These are phyloP conservation scores for Ophiobolus disseminans DNA, from an alignment of 2,329 filamentous ascomycete genomes.

Conservation along the genomic window DNA sequence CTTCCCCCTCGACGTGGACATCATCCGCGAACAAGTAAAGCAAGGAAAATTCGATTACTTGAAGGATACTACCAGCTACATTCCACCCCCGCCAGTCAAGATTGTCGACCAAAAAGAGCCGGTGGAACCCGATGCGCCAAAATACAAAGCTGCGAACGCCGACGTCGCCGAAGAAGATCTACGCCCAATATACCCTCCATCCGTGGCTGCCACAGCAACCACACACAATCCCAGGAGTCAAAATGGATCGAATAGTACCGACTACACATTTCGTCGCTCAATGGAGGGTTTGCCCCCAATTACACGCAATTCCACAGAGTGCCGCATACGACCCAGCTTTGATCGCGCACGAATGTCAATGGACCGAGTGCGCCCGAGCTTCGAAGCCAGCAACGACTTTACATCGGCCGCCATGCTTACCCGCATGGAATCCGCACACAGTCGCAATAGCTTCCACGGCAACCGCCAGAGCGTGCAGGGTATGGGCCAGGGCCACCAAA, in stretches of 20 bases:
- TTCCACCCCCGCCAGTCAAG: constrained; percentile 53
- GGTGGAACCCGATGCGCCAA: constrained; percentile 60
- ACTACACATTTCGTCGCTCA: constrained; percentile 69
- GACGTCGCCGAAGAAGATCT: constrained; percentile 78
- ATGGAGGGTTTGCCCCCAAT: constrained; percentile 40
- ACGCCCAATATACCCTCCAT: constrained; percentile 92
- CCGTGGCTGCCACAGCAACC: constrained; percentile 73
- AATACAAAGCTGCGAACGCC: constrained; percentile 50
- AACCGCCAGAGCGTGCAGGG: constrained; percentile 7
- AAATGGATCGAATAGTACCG: constrained; percentile 92
- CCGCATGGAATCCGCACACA: constrained; percentile 74
- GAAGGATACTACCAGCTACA: constrained; percentile 61
- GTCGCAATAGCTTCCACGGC: constrained; percentile 37
- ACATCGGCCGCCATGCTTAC: constrained; percentile 86
- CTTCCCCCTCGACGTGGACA: constrained; percentile 89
- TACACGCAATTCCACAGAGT: constrained; percentile 40
- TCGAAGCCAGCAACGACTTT: constrained; percentile 88
- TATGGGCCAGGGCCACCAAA: constrained; percentile 11
- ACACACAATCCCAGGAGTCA: constrained; percentile 80
- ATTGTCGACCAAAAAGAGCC: constrained; percentile 62
- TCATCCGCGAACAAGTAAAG: constrained; percentile 89
- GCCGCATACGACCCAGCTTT: constrained; percentile 75
- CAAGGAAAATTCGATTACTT: constrained; percentile 83
- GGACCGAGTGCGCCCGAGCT: constrained; percentile 83
- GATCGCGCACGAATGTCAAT: constrained; percentile 86